Evolutionary conservation across 345 rosid species (phyloP), one percentile per base, ranked within the genome.

Genomic region (Streptanthus diversifolius): DNA sequence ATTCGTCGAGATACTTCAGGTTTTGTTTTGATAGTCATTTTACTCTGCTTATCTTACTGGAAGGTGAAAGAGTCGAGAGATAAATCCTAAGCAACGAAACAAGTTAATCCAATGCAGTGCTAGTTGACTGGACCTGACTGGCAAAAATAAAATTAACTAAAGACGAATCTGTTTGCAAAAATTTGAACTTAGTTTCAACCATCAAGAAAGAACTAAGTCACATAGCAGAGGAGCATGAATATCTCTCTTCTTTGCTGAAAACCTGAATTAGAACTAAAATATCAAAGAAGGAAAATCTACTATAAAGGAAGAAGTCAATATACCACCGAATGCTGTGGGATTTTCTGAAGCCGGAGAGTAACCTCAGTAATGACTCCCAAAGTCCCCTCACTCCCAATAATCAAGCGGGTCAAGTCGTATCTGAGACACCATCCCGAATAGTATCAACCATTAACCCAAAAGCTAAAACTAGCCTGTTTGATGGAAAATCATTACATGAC

Each of bases 381-480:
- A 19, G 97, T 91, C 69, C 98, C 97, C 80, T 93, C 98, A 80
- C 97, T 93, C 71, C 98, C 98, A 80, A 91, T 86, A 15, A 91
- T 76, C 77, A 88, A 78, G 68, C 97, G 91, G 32, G 98, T 91
- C 86, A 93, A 80, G 65, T 93, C 98, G 80, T 93, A 93, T 76
- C 96, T 93, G 75, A 47, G 71, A 55, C 44, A 75, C 62, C 74
- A 66, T 29, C 18, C 11, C 25, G 13, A 36, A 13, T 36, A 56
- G 54, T 41, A 60, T 41, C 62, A 68, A 30, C 12, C 21, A 66
- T 59, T 58, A 67, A 15, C 49, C 41, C 21, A 54, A 15, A 53
- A 22, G 59, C 36, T 59, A 58, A 3, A 61, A 24, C 41, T 13
- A 67, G 10, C 3, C 9, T 49, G 8, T 27, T 63, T 30, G 41